phyloP scores from a whole-genome alignment of 352 stramenopile genomes.

The Globisporangium barbulae region DNA sequence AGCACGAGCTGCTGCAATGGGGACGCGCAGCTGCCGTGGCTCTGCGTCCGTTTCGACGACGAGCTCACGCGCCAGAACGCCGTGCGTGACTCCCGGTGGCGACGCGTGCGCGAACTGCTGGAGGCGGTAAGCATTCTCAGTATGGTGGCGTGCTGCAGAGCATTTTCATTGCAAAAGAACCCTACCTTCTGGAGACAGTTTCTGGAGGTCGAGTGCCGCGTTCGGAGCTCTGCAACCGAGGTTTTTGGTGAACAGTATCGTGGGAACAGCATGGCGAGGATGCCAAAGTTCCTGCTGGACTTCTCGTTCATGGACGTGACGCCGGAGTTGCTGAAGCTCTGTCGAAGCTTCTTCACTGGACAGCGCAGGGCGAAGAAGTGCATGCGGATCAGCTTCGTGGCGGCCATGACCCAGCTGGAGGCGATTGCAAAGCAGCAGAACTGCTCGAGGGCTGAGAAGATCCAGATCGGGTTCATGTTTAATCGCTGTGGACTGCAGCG shows the following conservation, averaged over 20 bases:
- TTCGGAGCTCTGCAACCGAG: neutral
- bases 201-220: conserved; percentile 11
- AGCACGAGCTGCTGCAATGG: neutral
- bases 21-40: conserved; percentile 8
- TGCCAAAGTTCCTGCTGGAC: conserved; percentile 38
- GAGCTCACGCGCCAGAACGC: neutral
- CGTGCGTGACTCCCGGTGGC: neutral
- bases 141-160: conserved; percentile 18
- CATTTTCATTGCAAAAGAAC: conserved; percentile 30
- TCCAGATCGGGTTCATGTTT: conserved; percentile 9
- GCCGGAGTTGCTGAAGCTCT: conserved; percentile 25
- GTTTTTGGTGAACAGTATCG: conserved; percentile 10
- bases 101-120: conserved; percentile 9
- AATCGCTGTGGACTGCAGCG: conserved; percentile 4
- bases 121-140: conserved; percentile 29
- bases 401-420: conserved; percentile 22
- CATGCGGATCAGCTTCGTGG: conserved; percentile 25
- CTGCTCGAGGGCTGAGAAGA: neutral
- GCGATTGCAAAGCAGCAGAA: conserved; percentile 10
- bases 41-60: conserved; percentile 19
- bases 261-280: conserved; percentile 1
- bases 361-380: conserved; percentile 18
- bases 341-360: conserved; percentile 21
- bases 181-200: conserved; percentile 34
- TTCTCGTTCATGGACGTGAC: conserved; percentile 32